Conservation (phyloP, 441 rosid species). For the Hura crepitans region DNA sequence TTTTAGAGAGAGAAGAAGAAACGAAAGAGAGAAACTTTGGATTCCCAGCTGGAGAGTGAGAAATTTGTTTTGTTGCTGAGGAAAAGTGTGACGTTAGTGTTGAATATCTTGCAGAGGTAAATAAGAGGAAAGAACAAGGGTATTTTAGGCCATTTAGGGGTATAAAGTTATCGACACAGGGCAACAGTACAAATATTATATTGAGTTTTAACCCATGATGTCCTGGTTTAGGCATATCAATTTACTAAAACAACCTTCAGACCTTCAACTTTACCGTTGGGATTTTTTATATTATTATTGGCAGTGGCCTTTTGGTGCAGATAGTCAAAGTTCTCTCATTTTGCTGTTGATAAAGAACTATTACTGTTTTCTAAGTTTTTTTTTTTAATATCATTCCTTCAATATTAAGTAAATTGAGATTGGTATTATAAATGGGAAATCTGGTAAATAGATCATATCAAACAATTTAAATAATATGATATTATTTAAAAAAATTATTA, state of each 20-base stretch:
- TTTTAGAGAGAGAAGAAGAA: constrained; percentile 8
- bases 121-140: constrained; percentile 16
- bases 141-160: constrained; percentile 23
- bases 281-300: neutral
- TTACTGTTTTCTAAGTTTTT: too few relatives aligned
- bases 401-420: too few relatives aligned
- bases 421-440: too few relatives aligned
- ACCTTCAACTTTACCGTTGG: constrained; percentile 24
- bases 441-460: too few relatives aligned
- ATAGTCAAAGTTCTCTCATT: constrained; percentile 7
- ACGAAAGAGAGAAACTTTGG: constrained; percentile 30
- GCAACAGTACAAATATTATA: constrained; percentile 17
- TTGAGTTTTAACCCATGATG: neutral
- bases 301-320: neutral
- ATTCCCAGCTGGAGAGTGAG: constrained; percentile 32
- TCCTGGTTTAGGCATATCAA: neutral
- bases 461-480: too few relatives aligned
- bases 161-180: neutral
- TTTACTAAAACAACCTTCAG: constrained; percentile 15
- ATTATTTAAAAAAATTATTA: too few relatives aligned
- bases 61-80: constrained; percentile 10
- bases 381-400: too few relatives aligned
- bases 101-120: constrained; percentile 4
- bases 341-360: neutral
- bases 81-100: constrained; percentile 14